Percentiles rank a stretch among this genome's conserved stretches.
Conservation (phyloP, 202 grass and related monocot species). For the Schoenoplectus triqueter region DNA sequence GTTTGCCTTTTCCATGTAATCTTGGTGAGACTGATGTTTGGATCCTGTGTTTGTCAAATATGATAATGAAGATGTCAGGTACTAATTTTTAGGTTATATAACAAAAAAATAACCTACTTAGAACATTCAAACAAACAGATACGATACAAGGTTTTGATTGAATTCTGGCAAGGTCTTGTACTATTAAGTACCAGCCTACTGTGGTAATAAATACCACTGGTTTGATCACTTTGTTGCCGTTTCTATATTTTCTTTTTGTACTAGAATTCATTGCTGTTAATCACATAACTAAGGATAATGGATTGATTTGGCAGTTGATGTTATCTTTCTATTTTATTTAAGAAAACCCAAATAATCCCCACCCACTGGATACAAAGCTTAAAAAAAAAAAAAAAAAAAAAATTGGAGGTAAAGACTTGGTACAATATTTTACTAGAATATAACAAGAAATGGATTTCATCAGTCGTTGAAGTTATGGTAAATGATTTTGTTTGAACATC, state of each 20-base stretch:
- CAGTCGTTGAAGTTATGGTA: neutral
- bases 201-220: neutral
- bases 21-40: slow-evolving; percentile 88
- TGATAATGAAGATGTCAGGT: slow-evolving; percentile 17
- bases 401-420: neutral
- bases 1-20: slow-evolving; percentile 88
- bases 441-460: slow-evolving; percentile 1
- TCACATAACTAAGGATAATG: neutral
- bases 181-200: neutral
- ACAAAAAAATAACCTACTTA: slow-evolving; percentile 13
- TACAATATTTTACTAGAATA: neutral
- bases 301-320: neutral
- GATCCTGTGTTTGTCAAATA: slow-evolving; percentile 49
- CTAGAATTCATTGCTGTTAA: neutral
- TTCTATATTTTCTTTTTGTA: slow-evolving; percentile 3
- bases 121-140: neutral
- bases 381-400: neutral
- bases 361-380: neutral
- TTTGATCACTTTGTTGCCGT: slow-evolving; percentile 6
- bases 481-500: neutral
- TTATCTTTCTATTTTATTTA: neutral
- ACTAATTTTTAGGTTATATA: neutral
- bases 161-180: neutral
- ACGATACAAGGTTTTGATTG: neutral
- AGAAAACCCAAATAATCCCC: too few species aligned